Conservation (phyloP, 83 land plant species). For the Thuja plicata region DNA sequence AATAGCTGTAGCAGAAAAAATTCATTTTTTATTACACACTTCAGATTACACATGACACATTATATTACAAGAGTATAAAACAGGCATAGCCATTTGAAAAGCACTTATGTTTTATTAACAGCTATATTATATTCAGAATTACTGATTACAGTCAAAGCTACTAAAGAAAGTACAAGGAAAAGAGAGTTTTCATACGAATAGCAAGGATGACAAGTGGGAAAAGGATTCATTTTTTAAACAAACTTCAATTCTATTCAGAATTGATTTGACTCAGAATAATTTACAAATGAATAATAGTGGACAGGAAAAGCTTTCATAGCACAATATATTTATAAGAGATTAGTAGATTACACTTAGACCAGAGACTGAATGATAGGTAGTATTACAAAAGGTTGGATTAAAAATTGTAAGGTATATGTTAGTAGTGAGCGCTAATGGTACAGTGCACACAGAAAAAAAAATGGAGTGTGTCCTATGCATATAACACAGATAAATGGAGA, state of each 20-base stretch:
- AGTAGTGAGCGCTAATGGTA: background rate
- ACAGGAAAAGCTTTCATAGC: background rate
- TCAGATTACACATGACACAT: background rate
- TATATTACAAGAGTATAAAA: background rate
- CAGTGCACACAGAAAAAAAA: background rate
- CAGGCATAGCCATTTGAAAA: background rate
- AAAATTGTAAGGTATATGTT: background rate
- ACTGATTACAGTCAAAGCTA: background rate
- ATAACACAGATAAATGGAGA: background rate
- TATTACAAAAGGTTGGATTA: background rate
- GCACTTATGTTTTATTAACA: background rate
- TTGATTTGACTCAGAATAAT: background rate
- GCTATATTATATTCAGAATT: background rate
- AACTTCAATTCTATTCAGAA: background rate
- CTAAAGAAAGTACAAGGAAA: background rate
- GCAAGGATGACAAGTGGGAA: background rate
- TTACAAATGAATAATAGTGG: background rate
- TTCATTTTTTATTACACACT: background rate
- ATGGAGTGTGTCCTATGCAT: background rate
- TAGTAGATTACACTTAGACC: background rate
- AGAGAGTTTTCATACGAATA: background rate
- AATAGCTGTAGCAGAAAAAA: conserved; percentile 48
- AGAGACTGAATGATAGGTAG: background rate
- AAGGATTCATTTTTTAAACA: background rate
- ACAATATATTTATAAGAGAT: too few species aligned